These are phyloP conservation scores for Phytophthora cactorum DNA, from an alignment of 352 stramenopile species.

Conservation along the genomic window DNA sequence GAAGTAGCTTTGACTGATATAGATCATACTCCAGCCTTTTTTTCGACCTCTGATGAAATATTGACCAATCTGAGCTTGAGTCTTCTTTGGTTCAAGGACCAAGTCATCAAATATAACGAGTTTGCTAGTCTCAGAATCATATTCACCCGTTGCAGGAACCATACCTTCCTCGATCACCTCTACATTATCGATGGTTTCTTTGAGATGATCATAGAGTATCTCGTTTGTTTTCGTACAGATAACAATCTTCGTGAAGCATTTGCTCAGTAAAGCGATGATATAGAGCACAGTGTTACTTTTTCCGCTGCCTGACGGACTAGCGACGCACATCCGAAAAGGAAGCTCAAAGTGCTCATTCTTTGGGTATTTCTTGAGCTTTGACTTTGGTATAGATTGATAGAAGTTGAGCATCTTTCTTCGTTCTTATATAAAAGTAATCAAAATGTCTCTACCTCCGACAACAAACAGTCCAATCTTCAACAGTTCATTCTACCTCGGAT, in stretches of 20 bases:
- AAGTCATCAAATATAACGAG: slow-evolving; percentile 23
- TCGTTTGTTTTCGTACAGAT: slow-evolving; percentile 26
- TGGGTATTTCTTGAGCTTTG: slow-evolving; percentile 20
- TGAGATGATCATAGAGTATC: slow-evolving; percentile 24
- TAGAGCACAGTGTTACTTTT: slow-evolving; percentile 21
- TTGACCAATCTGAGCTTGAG: slow-evolving; percentile 16
- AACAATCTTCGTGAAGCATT: slow-evolving; percentile 23
- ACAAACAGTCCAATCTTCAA: slow-evolving; percentile 5
- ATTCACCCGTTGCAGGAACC: slow-evolving; percentile 11
- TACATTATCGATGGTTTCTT: slow-evolving; percentile 18
- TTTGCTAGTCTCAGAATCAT: slow-evolving; percentile 21
- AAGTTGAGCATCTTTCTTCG: slow-evolving; percentile 24
- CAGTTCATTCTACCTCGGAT: slow-evolving; percentile 4
- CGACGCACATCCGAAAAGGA: slow-evolving; percentile 5
- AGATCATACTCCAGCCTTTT: slow-evolving; percentile 16
- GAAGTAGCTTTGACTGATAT: slow-evolving; percentile 26
- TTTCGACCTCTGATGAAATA: slow-evolving; percentile 23
- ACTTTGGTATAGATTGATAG: slow-evolving; percentile 20
- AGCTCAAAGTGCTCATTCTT: slow-evolving; percentile 26
- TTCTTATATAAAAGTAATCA: slow-evolving; percentile 19
- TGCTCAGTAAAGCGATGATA: slow-evolving; percentile 23
- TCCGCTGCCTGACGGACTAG: slow-evolving; percentile 4
- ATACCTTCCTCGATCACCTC: slow-evolving; percentile 13
- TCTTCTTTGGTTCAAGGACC: too few species aligned
- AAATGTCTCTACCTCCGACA: slow-evolving; percentile 31